phyloP scores from a whole-genome alignment of 2,329 filamentous ascomycete genomes.

The Trichoderma sp. region DNA sequence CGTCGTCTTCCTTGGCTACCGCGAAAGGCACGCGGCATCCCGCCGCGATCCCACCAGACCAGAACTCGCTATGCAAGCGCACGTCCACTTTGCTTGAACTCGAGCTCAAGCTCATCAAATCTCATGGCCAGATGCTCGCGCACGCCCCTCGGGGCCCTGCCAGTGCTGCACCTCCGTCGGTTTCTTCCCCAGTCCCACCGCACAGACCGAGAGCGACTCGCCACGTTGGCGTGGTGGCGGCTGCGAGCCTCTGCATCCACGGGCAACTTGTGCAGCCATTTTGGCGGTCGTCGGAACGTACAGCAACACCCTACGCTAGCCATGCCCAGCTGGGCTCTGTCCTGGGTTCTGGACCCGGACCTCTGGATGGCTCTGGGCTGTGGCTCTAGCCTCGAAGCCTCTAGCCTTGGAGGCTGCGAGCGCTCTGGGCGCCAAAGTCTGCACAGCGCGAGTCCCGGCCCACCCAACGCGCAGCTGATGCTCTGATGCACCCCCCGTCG shows the following conservation, averaged over 20 bases:
- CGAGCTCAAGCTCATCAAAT: conserved; percentile 1
- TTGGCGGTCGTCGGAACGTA: conserved; percentile 14
- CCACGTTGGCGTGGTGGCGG: conserved; percentile 12
- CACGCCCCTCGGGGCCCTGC: neutral
- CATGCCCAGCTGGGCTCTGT: conserved; percentile 17
- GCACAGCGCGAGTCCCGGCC: conserved; percentile 7
- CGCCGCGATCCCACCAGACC: conserved; percentile 7
- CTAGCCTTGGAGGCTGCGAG: neutral
- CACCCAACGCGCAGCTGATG: conserved; percentile 21
- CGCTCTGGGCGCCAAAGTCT: conserved; percentile 7
- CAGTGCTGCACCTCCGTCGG: neutral
- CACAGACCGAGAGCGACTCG: conserved; percentile 17
- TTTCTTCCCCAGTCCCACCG: conserved; percentile 18
- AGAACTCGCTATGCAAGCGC: neutral
- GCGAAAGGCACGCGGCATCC: conserved; percentile 16
- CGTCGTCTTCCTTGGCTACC: conserved; percentile 6
- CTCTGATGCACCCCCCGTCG: conserved; percentile 21
- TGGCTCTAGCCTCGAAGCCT: conserved; percentile 12
- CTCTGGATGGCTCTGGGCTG: conserved; percentile 4
- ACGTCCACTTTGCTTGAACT: neutral
- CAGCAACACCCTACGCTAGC: conserved; percentile 18
- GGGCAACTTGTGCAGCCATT: neutral
- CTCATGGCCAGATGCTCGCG: neutral
- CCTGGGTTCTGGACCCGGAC: conserved; percentile 1
- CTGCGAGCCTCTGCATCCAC: conserved; percentile 10